phyloP scores from a whole-genome alignment of 352 stramenopile genomes.

The Phytophthora capsici region DNA sequence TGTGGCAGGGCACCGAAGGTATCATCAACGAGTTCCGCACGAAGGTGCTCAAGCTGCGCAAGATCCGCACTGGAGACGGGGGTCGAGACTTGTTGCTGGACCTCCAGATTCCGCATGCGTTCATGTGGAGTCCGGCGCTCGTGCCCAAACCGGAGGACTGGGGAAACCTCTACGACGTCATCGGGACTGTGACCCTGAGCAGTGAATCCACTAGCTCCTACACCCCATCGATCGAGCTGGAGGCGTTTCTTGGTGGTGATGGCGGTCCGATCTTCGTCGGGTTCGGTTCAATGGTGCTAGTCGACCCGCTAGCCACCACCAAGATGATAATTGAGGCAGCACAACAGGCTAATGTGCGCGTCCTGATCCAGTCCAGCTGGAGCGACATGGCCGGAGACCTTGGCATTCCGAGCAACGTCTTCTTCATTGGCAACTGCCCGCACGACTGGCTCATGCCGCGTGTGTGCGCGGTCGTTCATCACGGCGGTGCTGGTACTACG shows the following conservation, averaged over 20 bases:
- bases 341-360: slow-evolving; percentile 57
- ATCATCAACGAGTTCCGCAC: slow-evolving; percentile 85
- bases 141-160: slow-evolving; percentile 90
- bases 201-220: slow-evolving; percentile 37
- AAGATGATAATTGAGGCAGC: slow-evolving; percentile 87
- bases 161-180: slow-evolving; percentile 81
- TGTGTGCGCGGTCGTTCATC: slow-evolving; percentile 84
- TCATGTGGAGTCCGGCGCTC: slow-evolving; percentile 88
- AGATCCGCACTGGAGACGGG: slow-evolving; percentile 58
- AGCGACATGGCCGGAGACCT: slow-evolving; percentile 65
- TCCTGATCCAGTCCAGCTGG: slow-evolving; percentile 91
- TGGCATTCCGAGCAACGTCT: slow-evolving; percentile 51
- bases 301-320: slow-evolving; percentile 66
- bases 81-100: slow-evolving; percentile 59
- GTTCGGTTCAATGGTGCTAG: slow-evolving; percentile 94
- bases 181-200: slow-evolving; percentile 76
- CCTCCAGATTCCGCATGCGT: slow-evolving; percentile 78
- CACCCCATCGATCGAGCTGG: slow-evolving; percentile 54
- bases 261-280: slow-evolving; percentile 91
- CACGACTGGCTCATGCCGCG: slow-evolving; percentile 93
- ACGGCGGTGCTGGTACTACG: slow-evolving; percentile 87
- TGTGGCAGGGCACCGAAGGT: slow-evolving; percentile 58
- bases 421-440: slow-evolving; percentile 66
- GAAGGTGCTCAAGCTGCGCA: slow-evolving; percentile 53
- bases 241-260: slow-evolving; percentile 59